Evolutionary conservation across 352 stramenopile genomes (phyloP), one percentile per base, ranked within the genome.

Genomic region (Pythium aphanidermatum): DNA sequence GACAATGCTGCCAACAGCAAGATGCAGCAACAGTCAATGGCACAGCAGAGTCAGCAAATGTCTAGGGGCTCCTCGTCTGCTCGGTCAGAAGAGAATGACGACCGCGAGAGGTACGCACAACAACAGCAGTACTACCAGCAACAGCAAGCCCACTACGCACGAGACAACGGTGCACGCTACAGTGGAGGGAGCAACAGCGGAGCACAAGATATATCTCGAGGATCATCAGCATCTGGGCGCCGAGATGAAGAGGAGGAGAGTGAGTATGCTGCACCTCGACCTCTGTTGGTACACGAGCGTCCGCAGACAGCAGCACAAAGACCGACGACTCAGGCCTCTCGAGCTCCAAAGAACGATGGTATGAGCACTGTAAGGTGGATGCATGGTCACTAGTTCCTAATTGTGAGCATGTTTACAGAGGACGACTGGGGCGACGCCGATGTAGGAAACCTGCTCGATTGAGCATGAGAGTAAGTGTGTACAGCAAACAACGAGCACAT

Each of bases 351-450:
- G 53, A 50, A 81, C 23, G 74, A 89, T 61, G 76, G 76, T 86
- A 68, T 33, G 38, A 48, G 14, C 27, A 21, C 16, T 10, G 20
- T 50, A n/a, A n/a, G n/a, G n/a, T n/a, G n/a, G n/a, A 12, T 50
- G 8, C 16, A 38, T 34, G 13, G 12, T 4, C 19, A 21, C 24
- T 34, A 5, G 7, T 42, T 42, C 19, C 5, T 42, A 26, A n/a
- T 12, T 26, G 20, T 42, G 35, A 8, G 12, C 28, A 19, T 46
- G 33, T 44, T 25, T 28, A 27, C 49, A 48, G 63, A 70, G 14
- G 75, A 92, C 32, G 80, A 92, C 50, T 92, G 76, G 73, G 77
- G 75, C 20, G 75, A 90, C 31, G 80, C 80, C 0, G 77, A 92
- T 33, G 77, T 90, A 8, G 74, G 77, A 23, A 83, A 88, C 33